Evolutionary conservation across 1,284 basidiomycete genomes (phyloP).

Genomic region (Sutorius eximius): DNA sequence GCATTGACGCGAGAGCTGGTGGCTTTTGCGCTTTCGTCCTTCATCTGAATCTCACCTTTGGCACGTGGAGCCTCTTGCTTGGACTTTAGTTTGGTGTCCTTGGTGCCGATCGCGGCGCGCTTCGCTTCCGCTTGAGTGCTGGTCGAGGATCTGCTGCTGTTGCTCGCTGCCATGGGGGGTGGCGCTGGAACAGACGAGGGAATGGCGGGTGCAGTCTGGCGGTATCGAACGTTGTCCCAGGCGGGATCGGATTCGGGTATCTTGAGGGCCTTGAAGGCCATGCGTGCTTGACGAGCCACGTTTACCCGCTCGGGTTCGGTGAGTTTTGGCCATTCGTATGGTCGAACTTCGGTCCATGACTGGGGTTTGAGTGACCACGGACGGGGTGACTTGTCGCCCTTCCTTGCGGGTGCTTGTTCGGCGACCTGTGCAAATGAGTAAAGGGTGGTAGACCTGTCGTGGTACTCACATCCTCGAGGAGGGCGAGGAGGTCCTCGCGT

Average conservation of each 20-base stretch:
- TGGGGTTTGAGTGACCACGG: conserved; percentile 53
- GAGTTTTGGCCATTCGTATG: conserved; percentile 57
- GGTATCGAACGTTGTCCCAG: conserved; percentile 49
- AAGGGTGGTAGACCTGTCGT: neutral
- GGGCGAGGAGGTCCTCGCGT: conserved; percentile 42
- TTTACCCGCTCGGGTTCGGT: conserved; percentile 43
- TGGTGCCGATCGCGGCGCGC: conserved; percentile 41
- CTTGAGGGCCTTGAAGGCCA: conserved; percentile 45
- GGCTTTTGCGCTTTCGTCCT: conserved; percentile 49
- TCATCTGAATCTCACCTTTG: conserved; percentile 50
- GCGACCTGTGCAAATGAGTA: conserved; percentile 44
- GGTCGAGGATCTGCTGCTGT: conserved; percentile 22
- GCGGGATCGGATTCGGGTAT: conserved; percentile 56
- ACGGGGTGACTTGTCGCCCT: conserved; percentile 37
- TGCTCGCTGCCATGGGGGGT: conserved; percentile 17
- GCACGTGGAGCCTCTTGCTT: conserved; percentile 41
- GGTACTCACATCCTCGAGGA: conserved; percentile 49
- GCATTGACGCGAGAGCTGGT: conserved; percentile 18
- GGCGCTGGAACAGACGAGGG: conserved; percentile 11
- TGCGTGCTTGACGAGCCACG: conserved; percentile 51
- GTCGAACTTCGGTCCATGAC: conserved; percentile 66
- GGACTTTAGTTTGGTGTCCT: conserved; percentile 45
- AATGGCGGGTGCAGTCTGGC: conserved; percentile 18
- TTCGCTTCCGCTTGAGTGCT: conserved; percentile 37
- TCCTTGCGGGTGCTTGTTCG: conserved; percentile 41